Evolutionary conservation across 768 basidiomycete species (phyloP).

Genomic region (Scleroderma citrinum): DNA sequence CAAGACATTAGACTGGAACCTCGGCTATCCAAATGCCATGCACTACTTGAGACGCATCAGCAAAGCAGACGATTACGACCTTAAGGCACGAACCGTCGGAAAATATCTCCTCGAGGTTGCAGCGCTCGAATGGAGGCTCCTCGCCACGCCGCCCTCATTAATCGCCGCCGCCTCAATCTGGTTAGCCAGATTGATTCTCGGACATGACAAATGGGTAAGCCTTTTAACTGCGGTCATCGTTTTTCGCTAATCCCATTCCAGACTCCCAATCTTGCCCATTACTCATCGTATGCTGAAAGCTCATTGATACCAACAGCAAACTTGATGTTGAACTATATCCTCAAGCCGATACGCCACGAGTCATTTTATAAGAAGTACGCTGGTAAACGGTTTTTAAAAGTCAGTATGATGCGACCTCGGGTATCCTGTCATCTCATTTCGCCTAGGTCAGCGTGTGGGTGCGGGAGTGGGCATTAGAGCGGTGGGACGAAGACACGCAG

Average conservation of each 20-base stretch:
- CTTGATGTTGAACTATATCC: constrained; percentile 82
- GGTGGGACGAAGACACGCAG: constrained; percentile 59
- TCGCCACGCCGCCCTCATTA: constrained; percentile 68
- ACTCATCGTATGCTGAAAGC: constrained; percentile 77
- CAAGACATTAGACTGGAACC: constrained; percentile 79
- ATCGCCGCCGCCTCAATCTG: constrained; percentile 82
- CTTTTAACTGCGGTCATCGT: background rate
- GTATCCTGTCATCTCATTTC: background rate
- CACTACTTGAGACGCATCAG: constrained; percentile 83
- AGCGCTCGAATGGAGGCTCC: constrained; percentile 72
- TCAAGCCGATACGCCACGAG: constrained; percentile 66
- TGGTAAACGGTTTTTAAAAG: constrained; percentile 78
- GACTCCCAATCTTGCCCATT: constrained; percentile 84
- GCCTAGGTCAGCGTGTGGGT: constrained; percentile 75
- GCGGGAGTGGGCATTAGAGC: constrained; percentile 76
- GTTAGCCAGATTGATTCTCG: constrained; percentile 76
- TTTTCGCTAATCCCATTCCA: constrained; percentile 27
- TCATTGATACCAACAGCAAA: constrained; percentile 77
- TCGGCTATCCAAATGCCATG: constrained; percentile 84
- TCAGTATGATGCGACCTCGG: constrained; percentile 21
- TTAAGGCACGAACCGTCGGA: constrained; percentile 77
- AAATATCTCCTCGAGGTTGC: constrained; percentile 91
- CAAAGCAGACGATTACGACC: constrained; percentile 90
- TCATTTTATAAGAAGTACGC: constrained; percentile 88
- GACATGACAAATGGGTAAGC: constrained; percentile 84